Evolutionary conservation across 805 yeast species (phyloP), one percentile per base, ranked within the genome.

Genomic region (Ogataea salicorniae): DNA sequence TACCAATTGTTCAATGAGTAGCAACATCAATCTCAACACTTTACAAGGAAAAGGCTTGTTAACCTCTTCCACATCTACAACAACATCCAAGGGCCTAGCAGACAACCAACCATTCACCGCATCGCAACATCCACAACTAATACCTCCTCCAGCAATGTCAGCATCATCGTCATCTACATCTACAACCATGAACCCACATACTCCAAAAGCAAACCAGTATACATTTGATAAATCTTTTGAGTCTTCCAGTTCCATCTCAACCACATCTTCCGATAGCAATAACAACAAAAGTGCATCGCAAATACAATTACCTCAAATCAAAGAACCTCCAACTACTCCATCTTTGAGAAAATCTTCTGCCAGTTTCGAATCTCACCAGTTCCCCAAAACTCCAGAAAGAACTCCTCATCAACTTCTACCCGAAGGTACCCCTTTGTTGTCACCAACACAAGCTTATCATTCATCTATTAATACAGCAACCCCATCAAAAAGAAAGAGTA

Each of bases 341-440:
- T 61, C 64, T 4, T 39, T 60, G 46, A 51, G 53, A 6, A 56
- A 55, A 46, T 40, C 57, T 0, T 44, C 54, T 7, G 38, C 47
- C 31, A 26, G 31, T 2, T 57, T 57, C 36, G 58, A 55, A 26
- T 31, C 50, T 39, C 60, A 38, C 40, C 59, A 49, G 35, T 49
- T 57, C 22, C 64, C 67, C 8, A 57, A 55, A 42, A 61, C 68
- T 7, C 68, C 67, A 8, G 66, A 63, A 37, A 54, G 62, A 31
- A 55, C 64, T 6, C 66, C 67, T 34, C 61, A 49, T 43, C 58
- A 51, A 46, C 51, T 51, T 39, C 54, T 50, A 37, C 53, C 57
- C 6, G 68, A 66, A 23, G 63, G 57, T 15, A 66, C 70, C 1
- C 70, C 70, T 2, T 51, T 67, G 41, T 45, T 60, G 35, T 66